Evolutionary conservation across 2,329 filamentous ascomycete species (phyloP), one percentile per base, ranked within the genome.

Genomic region (Colletotrichum viniferum): DNA sequence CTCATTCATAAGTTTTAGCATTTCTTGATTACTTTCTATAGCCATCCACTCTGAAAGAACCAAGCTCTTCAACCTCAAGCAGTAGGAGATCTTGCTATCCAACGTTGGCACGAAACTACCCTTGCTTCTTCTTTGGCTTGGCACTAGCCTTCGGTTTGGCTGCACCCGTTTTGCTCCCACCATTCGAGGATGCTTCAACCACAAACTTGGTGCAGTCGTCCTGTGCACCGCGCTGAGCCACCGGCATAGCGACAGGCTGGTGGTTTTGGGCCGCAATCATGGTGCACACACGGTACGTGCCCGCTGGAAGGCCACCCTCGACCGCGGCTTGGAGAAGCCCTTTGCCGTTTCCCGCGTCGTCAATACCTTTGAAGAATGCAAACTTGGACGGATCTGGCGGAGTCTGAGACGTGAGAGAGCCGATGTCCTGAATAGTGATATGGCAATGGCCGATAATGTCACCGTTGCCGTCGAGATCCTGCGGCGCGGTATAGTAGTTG

Each of bases 311-410:
- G 28, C 89, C 89, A 3, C 82, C 86, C 0, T 81, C 79, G 9
- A 90, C 87, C 30, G 81, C 78, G 28, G 88, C 86, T 68, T 81
- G 80, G 48, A 90, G 83, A n/a, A 82, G 78, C 8, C 88, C 89
- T 7, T 86, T 80, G 12, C 86, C 85, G 74, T 90, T 83, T 48
- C 87, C 88, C 26, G 79, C 83, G 76, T 90, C 87, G 78, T 91
- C 89, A 79, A 91, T 86, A 73, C 90, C 90, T 83, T 90, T 90
- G 86, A 91, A 91, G 82, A 90, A 91, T 28, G 83, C 87, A 80
- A 91, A 91, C 60, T 66, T 62, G 7, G 69, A 74, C n/a, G 84
- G 80, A 24, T 84, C 83, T 12, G 86, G 84, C 78, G 62, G 87
- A 78, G 74, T 87, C 79, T 58, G 84, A 80, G 70, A 80, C 56